Percentiles rank a stretch among this genome's conserved stretches.
These are phyloP conservation scores for Lippia alba DNA, from an alignment of 305 asterid genomes.

Conservation along the genomic window DNA sequence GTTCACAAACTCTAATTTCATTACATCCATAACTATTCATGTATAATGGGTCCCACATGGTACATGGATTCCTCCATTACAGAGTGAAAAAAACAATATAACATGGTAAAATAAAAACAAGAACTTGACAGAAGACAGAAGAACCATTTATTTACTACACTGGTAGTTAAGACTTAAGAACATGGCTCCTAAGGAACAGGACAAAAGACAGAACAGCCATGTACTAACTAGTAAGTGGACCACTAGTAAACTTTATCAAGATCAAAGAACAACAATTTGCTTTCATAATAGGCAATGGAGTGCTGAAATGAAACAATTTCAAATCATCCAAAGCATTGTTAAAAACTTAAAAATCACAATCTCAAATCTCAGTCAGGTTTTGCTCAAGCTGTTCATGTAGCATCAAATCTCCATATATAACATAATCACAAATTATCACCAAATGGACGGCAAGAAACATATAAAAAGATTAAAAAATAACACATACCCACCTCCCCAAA, in stretches of 20 bases:
- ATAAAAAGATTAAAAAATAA: not conserved
- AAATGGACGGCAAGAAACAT: not conserved
- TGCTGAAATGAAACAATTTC: not conserved
- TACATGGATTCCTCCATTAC: not conserved
- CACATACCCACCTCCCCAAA: not conserved
- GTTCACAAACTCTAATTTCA: not conserved
- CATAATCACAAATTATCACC: not conserved
- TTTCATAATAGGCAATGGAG: not conserved
- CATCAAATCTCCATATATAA: not conserved
- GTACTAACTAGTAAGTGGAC: not conserved
- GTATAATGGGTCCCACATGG: too few relatives aligned
- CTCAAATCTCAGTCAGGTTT: too few relatives aligned
- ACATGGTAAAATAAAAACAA: not conserved
- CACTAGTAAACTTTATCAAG: not conserved
- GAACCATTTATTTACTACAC: too few relatives aligned
- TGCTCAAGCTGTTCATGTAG: constrained; percentile 3
- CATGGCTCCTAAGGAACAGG: too few relatives aligned
- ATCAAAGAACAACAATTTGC: not conserved
- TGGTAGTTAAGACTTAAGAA: too few relatives aligned
- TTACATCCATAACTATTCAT: not conserved
- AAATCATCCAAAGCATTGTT: not conserved
- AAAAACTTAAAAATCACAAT: not conserved
- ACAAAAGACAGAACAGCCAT: not conserved
- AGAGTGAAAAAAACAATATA: not conserved
- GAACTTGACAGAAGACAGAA: not conserved